Conservation (phyloP, 495 filamentous ascomycete species). For the Amphirosellinia nigrospora region DNA sequence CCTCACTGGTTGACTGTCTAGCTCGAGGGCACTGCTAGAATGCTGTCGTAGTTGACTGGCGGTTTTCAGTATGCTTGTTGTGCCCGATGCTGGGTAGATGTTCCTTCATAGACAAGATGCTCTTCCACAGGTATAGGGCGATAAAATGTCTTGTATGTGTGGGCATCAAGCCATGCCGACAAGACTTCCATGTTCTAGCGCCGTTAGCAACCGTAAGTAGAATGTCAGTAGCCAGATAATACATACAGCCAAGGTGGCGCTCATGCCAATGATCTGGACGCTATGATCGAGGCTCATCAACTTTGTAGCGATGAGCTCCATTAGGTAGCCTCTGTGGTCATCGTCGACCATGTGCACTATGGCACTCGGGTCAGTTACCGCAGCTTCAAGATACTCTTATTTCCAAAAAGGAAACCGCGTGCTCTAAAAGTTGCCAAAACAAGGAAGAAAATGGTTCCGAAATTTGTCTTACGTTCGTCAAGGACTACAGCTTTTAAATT, state of each 20-base stretch:
- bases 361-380: too few relatives aligned
- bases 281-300: conserved; percentile 69
- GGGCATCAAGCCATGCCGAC: conserved; percentile 74
- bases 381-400: too few relatives aligned
- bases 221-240: neutral
- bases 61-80: conserved; percentile 66
- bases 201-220: conserved; percentile 4
- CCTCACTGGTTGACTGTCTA: conserved; percentile 49
- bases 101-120: conserved; percentile 74
- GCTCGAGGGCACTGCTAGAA: conserved; percentile 42
- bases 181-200: conserved; percentile 71
- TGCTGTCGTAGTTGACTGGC: conserved; percentile 58
- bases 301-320: conserved; percentile 84
- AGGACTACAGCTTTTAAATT: conserved; percentile 73
- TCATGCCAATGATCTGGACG: conserved; percentile 84
- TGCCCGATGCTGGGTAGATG: conserved; percentile 69
- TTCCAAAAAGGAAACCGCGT: too few relatives aligned
- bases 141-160: conserved; percentile 75
- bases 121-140: conserved; percentile 78
- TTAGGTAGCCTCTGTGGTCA: conserved; percentile 76
- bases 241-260: conserved; percentile 74
- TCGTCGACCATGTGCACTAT: conserved; percentile 88
- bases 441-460: too few relatives aligned
- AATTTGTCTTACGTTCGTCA: too few relatives aligned
- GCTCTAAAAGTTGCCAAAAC: too few relatives aligned